Evolutionary conservation across 257 asterid genomes (phyloP).

Genomic region (Prunella vulgaris): DNA sequence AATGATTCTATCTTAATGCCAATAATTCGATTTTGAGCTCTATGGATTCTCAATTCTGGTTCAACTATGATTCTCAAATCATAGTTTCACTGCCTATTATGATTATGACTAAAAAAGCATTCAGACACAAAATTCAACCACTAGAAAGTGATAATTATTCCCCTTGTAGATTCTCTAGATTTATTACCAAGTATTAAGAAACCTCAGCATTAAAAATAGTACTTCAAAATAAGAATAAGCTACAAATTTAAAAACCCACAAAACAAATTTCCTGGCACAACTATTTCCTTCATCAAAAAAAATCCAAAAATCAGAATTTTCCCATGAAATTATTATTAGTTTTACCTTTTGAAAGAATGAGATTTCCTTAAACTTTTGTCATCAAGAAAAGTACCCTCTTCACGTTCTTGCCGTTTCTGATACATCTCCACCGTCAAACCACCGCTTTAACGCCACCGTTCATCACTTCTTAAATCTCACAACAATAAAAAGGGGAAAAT

Average conservation of each 20-base stretch:
- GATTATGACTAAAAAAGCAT: background rate
- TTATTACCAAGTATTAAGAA: background rate
- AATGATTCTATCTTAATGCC: background rate
- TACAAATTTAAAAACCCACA: background rate
- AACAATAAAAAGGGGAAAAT: background rate
- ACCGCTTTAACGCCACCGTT: background rate
- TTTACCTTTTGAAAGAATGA: slow-evolving; percentile 56
- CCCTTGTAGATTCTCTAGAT: background rate
- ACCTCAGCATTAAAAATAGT: background rate
- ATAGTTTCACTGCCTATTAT: background rate
- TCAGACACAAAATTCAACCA: background rate
- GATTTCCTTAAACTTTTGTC: slow-evolving; percentile 56
- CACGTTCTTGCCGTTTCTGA: slow-evolving; percentile 52
- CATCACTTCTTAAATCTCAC: background rate
- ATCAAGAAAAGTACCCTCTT: slow-evolving; percentile 40
- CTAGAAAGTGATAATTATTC: background rate
- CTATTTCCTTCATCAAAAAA: background rate
- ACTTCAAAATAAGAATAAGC: background rate
- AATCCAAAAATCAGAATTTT: background rate
- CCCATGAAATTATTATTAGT: background rate
- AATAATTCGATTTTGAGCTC: background rate
- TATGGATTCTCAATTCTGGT: background rate
- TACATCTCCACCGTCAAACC: slow-evolving; percentile 28
- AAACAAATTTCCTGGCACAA: background rate
- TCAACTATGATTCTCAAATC: background rate